Conservation (phyloP, 371 early-diverging fungal species). For the Mucor piriformis region DNA sequence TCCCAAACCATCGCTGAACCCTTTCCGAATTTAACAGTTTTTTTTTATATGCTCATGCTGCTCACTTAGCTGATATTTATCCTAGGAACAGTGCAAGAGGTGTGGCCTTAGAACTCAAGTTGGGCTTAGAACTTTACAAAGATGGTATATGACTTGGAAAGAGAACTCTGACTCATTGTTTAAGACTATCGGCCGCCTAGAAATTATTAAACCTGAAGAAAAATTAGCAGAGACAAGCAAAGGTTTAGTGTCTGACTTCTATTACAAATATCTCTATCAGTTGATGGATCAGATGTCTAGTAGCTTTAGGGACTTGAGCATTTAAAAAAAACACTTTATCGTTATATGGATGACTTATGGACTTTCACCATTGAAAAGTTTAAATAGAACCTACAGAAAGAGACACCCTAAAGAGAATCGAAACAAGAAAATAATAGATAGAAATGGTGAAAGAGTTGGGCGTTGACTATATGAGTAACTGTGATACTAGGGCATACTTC, state of each 20-base stretch:
- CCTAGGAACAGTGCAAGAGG: slow-evolving; percentile 14
- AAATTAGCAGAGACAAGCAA: no score
- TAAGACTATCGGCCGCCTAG: slow-evolving; percentile 10
- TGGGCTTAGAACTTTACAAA: slow-evolving; percentile 13
- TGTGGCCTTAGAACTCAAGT: slow-evolving; percentile 3
- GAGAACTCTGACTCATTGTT: slow-evolving; percentile 14
- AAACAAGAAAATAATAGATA: slow-evolving; percentile 17
- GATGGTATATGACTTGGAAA: slow-evolving; percentile 16
- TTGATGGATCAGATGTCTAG: slow-evolving; percentile 10
- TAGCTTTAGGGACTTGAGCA: slow-evolving; percentile 4
- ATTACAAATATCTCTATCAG: no score
- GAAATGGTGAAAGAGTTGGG: not conserved
- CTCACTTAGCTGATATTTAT: slow-evolving; percentile 14
- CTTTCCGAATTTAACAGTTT: slow-evolving; percentile 7
- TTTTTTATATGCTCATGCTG: slow-evolving; percentile 15
- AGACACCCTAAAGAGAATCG: slow-evolving; percentile 9
- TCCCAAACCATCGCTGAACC: slow-evolving; percentile 6
- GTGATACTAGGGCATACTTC: not conserved
- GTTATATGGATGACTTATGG: slow-evolving; percentile 14
- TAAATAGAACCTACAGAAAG: slow-evolving; percentile 8
- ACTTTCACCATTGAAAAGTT: slow-evolving; percentile 5
- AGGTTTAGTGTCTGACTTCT: no score
- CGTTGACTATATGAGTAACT: slow-evolving; percentile 12
- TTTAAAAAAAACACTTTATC: not conserved
- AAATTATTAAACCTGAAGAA: no score